phyloP scores from a whole-genome alignment of 2,329 filamentous ascomycete species.

The Aspergillus pseudotamarii region DNA sequence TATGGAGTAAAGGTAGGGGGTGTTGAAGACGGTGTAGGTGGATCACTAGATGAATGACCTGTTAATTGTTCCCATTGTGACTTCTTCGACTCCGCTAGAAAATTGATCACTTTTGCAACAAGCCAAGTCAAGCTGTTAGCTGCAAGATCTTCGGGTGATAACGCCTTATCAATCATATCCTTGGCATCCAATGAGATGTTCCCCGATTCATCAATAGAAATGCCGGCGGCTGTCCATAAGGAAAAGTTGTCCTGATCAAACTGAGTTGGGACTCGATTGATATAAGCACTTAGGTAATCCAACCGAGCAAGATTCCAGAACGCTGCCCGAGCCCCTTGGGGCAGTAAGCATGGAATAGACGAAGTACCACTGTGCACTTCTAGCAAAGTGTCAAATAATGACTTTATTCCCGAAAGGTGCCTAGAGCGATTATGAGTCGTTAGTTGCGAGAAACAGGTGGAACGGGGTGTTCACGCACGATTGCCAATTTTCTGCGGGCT shows the following conservation, averaged over 20 bases:
- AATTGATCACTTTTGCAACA: constrained; percentile 65
- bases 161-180: neutral
- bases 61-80: constrained; percentile 43
- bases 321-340: constrained; percentile 57
- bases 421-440: constrained; percentile 27
- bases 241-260: constrained; percentile 60
- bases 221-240: constrained; percentile 64
- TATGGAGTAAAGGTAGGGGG: constrained; percentile 40
- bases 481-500: constrained; percentile 62
- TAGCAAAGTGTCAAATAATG: constrained; percentile 54
- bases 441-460: neutral
- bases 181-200: constrained; percentile 22
- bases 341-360: constrained; percentile 34
- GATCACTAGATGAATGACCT: constrained; percentile 33
- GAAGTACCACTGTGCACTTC: constrained; percentile 26
- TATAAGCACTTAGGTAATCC: constrained; percentile 64
- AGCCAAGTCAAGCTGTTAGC: constrained; percentile 66
- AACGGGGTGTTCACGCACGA: constrained; percentile 34
- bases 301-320: constrained; percentile 68
- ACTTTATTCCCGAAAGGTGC: constrained; percentile 63
- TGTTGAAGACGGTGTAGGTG: constrained; percentile 44
- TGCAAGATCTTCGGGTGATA: constrained; percentile 63
- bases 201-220: constrained; percentile 56
- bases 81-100: constrained; percentile 60
- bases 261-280: constrained; percentile 60